phyloP scores from a whole-genome alignment of 2,329 filamentous ascomycete species.

The Talaromyces sp. region DNA sequence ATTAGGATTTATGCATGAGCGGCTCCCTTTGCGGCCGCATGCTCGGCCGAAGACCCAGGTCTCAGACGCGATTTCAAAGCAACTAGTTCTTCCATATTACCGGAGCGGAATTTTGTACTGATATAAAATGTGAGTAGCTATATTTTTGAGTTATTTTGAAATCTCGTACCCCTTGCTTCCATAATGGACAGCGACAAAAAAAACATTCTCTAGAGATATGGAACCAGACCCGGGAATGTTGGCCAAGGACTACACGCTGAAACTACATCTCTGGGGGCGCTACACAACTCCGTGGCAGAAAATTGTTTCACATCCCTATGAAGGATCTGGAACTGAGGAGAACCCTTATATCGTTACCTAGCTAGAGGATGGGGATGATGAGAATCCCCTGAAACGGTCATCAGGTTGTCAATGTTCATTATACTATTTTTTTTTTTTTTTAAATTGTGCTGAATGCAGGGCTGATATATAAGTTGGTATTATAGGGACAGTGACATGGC shows the following conservation, averaged over 20 bases:
- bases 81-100: not conserved
- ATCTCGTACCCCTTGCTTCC: not conserved
- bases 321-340: not conserved
- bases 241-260: not conserved
- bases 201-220: not conserved
- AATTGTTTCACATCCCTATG: too few relatives aligned
- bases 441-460: not conserved
- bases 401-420: not conserved
- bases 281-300: too few relatives aligned
- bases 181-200: not conserved
- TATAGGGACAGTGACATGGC: not conserved
- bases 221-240: not conserved
- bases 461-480: not conserved
- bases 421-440: not conserved
- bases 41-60: not conserved
- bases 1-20: not conserved
- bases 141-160: not conserved
- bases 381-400: not conserved
- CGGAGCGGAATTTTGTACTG: not conserved
- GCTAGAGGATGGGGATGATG: not conserved
- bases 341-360: not conserved
- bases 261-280: not conserved
- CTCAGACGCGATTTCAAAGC: not conserved
- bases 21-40: not conserved
- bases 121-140: not conserved